Conservation (phyloP, 75 land plant genomes). For the Chamaecyparis obtusa region DNA sequence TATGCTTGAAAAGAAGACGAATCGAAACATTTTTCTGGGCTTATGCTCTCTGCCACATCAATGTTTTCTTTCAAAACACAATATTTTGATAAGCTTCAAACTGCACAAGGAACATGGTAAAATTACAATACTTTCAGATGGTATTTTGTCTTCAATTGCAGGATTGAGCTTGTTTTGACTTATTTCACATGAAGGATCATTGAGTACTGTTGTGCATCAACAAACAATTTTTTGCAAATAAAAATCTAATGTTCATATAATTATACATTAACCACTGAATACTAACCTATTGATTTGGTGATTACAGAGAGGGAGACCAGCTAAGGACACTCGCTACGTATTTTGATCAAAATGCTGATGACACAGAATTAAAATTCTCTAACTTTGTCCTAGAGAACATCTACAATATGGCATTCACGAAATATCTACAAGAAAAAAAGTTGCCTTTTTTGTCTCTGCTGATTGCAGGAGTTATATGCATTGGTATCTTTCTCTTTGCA, state of each 20-base stretch:
- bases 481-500: constrained; percentile 10
- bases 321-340: not conserved
- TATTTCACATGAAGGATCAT: not conserved
- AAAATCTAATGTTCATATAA: not conserved
- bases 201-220: not conserved
- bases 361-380: not conserved
- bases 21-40: not conserved
- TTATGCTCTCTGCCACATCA: not conserved
- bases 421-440: constrained; percentile 7
- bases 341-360: not conserved
- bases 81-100: not conserved
- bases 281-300: not conserved
- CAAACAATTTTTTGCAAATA: not conserved
- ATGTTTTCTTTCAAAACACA: not conserved
- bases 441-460: constrained; percentile 7
- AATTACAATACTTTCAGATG: not conserved
- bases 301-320: not conserved
- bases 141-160: not conserved
- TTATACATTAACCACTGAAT: not conserved
- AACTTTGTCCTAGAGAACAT: not conserved
- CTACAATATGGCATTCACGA: constrained; percentile 6
- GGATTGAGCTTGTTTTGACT: not conserved
- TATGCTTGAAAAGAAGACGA: not conserved
- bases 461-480: constrained; percentile 9
- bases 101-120: not conserved